Evolutionary conservation across 495 filamentous ascomycete species (phyloP).

Genomic region (Penicillium flavigenum): DNA sequence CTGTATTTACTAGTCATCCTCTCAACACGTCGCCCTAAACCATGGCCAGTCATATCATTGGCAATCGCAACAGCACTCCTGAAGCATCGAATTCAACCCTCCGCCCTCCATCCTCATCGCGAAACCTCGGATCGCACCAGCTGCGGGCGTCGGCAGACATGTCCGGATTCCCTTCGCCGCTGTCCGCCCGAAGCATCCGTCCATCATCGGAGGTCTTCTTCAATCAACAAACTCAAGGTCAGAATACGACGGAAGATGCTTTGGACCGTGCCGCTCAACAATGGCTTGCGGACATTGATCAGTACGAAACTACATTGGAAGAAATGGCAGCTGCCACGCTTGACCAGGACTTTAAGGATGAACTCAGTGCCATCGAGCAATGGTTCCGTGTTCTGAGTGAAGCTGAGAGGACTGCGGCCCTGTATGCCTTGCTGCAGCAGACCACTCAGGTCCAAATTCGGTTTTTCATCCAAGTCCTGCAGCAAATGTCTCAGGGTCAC

Average conservation of each 20-base stretch:
- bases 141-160: conserved; percentile 96
- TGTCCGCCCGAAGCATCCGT: conserved; percentile 76
- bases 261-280: conserved; percentile 93
- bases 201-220: conserved; percentile 93
- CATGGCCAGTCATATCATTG: conserved; percentile 64
- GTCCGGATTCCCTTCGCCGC: conserved; percentile 78
- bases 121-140: conserved; percentile 76
- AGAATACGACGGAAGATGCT: conserved; percentile 74
- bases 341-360: conserved; percentile 99
- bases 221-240: conserved; percentile 65
- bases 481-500: conserved; percentile 97
- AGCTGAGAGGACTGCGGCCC: conserved; percentile 89
- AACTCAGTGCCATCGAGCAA: conserved; percentile 97
- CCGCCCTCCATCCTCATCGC: conserved; percentile 83
- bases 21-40: conserved; percentile 40
- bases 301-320: conserved; percentile 94
- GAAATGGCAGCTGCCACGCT: conserved; percentile 98
- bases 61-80: conserved; percentile 96
- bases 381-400: conserved; percentile 98
- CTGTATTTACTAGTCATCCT: conserved; percentile 43
- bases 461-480: conserved; percentile 97
- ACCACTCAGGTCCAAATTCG: conserved; percentile 98
- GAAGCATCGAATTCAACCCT: conserved; percentile 84
- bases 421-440: conserved; percentile 95
- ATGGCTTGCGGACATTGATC: conserved; percentile 98